phyloP scores from a whole-genome alignment of 208 protist genomes.

The Trypanosoma lewisi region DNA sequence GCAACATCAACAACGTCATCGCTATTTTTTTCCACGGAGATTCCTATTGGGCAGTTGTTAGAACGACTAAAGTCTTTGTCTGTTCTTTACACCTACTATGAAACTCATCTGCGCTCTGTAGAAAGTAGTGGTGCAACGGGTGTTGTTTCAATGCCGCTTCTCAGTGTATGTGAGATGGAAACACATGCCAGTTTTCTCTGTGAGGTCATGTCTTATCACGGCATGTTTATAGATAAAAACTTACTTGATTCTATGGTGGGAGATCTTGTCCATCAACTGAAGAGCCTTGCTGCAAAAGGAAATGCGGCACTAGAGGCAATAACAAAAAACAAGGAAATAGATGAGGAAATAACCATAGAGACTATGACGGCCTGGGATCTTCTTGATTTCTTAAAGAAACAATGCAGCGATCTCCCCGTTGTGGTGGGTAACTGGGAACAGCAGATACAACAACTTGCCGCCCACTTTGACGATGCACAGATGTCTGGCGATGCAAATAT shows the following conservation, averaged over 20 bases:
- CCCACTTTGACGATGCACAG: neutral
- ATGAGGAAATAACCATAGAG: constrained; percentile 9
- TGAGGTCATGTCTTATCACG: constrained; percentile 73
- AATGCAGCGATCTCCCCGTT: neutral
- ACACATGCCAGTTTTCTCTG: constrained; percentile 62
- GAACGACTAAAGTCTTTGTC: constrained; percentile 2
- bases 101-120: constrained; percentile 4
- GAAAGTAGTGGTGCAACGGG: constrained; percentile 4
- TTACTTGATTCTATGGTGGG: constrained; percentile 36
- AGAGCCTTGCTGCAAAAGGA: constrained; percentile 20
- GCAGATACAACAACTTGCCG: neutral
- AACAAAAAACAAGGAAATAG: neutral
- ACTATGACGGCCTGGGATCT: constrained; percentile 2
- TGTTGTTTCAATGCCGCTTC: constrained; percentile 7
- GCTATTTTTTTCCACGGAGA: neutral
- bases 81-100: constrained; percentile 20
- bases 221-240: constrained; percentile 49
- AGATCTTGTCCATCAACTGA: constrained; percentile 42
- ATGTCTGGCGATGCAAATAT: constrained; percentile 10
- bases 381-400: neutral
- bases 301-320: constrained; percentile 4
- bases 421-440: neutral
- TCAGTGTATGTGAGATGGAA: constrained; percentile 37
- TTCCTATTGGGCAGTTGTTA: constrained; percentile 10
- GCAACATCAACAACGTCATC: neutral